Evolutionary conservation across 2,329 filamentous ascomycete genomes (phyloP).

Genomic region (Pseudogymnoascus sp.): DNA sequence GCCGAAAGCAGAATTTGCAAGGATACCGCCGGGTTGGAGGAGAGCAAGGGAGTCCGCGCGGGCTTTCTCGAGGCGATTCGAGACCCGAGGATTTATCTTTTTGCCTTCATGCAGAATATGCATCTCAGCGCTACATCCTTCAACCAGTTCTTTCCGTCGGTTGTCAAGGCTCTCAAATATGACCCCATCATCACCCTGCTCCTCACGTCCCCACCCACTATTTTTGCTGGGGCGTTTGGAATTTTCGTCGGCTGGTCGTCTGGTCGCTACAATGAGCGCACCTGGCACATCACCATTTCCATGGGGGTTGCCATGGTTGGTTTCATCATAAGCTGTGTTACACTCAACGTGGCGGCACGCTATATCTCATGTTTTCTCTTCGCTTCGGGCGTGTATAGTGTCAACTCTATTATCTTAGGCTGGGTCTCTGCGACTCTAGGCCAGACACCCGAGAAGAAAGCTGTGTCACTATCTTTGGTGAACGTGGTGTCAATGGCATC

Average conservation of each 20-base stretch:
- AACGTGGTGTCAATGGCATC: conserved; percentile 30
- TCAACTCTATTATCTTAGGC: conserved; percentile 13
- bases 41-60: conserved; percentile 29
- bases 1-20: conserved; percentile 32
- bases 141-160: conserved; percentile 35
- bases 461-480: conserved; percentile 29
- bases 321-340: conserved; percentile 29
- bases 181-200: conserved; percentile 33
- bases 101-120: conserved; percentile 39
- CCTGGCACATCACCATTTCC: conserved; percentile 30
- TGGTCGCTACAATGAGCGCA: conserved; percentile 31
- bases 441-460: conserved; percentile 32
- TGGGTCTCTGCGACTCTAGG: conserved; percentile 25
- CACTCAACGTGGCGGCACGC: conserved; percentile 20
- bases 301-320: conserved; percentile 27
- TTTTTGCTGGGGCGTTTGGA: conserved; percentile 31
- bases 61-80: conserved; percentile 33
- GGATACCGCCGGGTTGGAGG: conserved; percentile 35
- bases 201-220: conserved; percentile 34
- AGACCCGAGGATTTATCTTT: conserved; percentile 36
- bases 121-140: conserved; percentile 35
- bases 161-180: conserved; percentile 31
- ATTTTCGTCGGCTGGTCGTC: conserved; percentile 34
- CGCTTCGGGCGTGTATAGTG: conserved; percentile 13
- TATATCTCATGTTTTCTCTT: conserved; percentile 16